These are phyloP conservation scores for Microbotryum saponariae DNA, from an alignment of 1,284 basidiomycete genomes.

Conservation along the genomic window DNA sequence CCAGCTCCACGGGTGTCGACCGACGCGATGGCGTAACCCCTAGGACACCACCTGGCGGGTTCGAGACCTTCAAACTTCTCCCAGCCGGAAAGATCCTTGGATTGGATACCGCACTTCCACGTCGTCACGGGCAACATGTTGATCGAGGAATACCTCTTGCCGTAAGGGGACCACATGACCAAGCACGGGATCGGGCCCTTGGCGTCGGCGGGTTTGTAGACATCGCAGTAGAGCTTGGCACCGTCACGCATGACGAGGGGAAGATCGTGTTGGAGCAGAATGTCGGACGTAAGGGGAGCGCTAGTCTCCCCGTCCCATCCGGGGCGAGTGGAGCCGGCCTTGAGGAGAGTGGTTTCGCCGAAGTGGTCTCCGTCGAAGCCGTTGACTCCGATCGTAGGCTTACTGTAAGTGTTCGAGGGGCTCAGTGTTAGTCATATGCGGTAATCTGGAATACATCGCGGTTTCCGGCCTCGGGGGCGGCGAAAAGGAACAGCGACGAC, in stretches of 20 bases:
- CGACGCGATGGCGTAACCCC: constrained; percentile 36
- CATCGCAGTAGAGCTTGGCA: constrained; percentile 30
- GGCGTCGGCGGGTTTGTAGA: constrained; percentile 32
- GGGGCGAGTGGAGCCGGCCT: constrained; percentile 6
- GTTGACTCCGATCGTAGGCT: constrained; percentile 5
- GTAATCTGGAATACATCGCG: neutral
- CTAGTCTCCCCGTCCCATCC: constrained; percentile 7
- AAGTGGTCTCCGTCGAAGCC: constrained; percentile 9
- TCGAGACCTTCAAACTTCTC: constrained; percentile 41
- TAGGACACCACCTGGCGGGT: constrained; percentile 33
- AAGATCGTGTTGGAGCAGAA: constrained; percentile 29
- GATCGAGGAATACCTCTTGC: constrained; percentile 20
- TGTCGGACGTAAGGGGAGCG: constrained; percentile 17
- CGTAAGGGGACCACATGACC: constrained; percentile 35
- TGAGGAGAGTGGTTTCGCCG: constrained; percentile 3
- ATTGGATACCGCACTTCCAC: constrained; percentile 2
- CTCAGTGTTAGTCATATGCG: neutral
- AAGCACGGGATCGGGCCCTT: constrained; percentile 28
- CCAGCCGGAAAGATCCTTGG: constrained; percentile 24
- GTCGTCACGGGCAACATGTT: constrained; percentile 16
- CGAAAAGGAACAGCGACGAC: neutral
- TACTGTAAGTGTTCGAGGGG: neutral
- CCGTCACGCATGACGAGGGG: constrained; percentile 35
- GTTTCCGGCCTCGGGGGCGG: neutral
- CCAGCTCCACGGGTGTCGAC: constrained; percentile 32